Percentiles rank a stretch among this genome's conserved stretches.
Evolutionary conservation across 805 yeast genomes (phyloP).

Genomic region (Wickerhamomyces hampshirensis): DNA sequence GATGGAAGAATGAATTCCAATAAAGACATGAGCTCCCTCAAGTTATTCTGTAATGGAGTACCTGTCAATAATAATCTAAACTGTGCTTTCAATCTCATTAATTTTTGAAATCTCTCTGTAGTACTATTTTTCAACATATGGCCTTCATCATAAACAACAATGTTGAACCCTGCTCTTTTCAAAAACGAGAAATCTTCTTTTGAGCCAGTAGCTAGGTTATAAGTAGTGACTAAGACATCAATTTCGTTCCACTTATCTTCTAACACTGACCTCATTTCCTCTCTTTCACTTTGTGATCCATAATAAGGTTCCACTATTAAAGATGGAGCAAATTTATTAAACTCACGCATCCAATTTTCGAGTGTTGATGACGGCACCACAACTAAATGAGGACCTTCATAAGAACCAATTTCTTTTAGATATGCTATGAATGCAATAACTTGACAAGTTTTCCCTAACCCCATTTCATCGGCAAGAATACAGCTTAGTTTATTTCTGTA

Average conservation of each 20-base stretch:
- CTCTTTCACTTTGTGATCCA: slow-evolving; percentile 83
- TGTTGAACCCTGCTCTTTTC: slow-evolving; percentile 70
- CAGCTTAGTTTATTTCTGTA: slow-evolving; percentile 81
- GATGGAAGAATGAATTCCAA: slow-evolving; percentile 87
- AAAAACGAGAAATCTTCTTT: slow-evolving; percentile 78
- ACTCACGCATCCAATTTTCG: slow-evolving; percentile 97
- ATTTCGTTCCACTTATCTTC: slow-evolving; percentile 46
- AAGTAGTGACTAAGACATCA: slow-evolving; percentile 93
- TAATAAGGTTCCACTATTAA: slow-evolving; percentile 87
- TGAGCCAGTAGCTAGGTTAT: slow-evolving; percentile 84
- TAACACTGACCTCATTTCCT: slow-evolving; percentile 71
- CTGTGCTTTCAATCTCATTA: slow-evolving; percentile 79
- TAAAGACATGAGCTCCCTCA: slow-evolving; percentile 84
- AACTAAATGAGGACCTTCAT: slow-evolving; percentile 79
- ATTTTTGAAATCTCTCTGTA: slow-evolving; percentile 80
- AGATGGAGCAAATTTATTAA: slow-evolving; percentile 79
- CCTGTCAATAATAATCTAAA: slow-evolving; percentile 90
- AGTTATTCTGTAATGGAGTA: slow-evolving; percentile 92
- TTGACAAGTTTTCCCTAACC: slow-evolving; percentile 94
- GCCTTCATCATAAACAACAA: slow-evolving; percentile 94
- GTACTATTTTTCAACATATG: slow-evolving; percentile 90
- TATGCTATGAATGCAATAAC: slow-evolving; percentile 89
- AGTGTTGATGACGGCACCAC: slow-evolving; percentile 96
- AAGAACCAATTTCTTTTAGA: slow-evolving; percentile 57
- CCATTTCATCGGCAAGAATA: slow-evolving; percentile 98